Conservation (phyloP, 1,139 yeast genomes). For the Hyphopichia pseudoburtonii region DNA sequence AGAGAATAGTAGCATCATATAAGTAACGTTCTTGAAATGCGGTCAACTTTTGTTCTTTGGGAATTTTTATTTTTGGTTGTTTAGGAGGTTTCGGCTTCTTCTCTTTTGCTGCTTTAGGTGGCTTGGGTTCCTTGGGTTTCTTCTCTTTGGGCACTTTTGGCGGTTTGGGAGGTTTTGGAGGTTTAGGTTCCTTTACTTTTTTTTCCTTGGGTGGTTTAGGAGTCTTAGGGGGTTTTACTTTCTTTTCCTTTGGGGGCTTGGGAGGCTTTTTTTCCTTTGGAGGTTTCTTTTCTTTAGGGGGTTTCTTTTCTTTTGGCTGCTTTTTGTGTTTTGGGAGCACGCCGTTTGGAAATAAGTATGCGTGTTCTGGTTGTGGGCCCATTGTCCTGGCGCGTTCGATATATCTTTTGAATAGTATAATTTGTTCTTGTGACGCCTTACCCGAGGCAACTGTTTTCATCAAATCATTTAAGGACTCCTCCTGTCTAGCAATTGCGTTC, state of each 20-base stretch:
- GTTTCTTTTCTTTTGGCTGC: conserved; percentile 16
- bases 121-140: conserved; percentile 17
- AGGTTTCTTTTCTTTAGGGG: conserved; percentile 21
- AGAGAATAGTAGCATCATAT: conserved; percentile 68
- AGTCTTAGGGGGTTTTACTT: conserved; percentile 16
- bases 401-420: conserved; percentile 74
- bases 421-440: conserved; percentile 66
- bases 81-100: conserved; percentile 21
- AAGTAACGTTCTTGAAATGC: conserved; percentile 75
- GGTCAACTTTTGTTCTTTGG: conserved; percentile 56
- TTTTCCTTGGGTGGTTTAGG: conserved; percentile 18
- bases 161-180: conserved; percentile 3
- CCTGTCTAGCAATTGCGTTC: conserved; percentile 76
- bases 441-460: conserved; percentile 89
- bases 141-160: conserved; percentile 15
- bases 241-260: conserved; percentile 16
- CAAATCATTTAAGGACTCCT: conserved; percentile 60
- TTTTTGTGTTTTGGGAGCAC: conserved; percentile 17
- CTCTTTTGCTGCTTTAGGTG: conserved; percentile 24
- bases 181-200: conserved; percentile 17
- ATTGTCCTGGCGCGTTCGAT: conserved; percentile 73
- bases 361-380: conserved; percentile 59
- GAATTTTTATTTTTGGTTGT: conserved; percentile 21
- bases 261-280: conserved; percentile 23
- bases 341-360: conserved; percentile 23